phyloP scores from a whole-genome alignment of 2,329 filamentous ascomycete species.

The Trichoderma breve region DNA sequence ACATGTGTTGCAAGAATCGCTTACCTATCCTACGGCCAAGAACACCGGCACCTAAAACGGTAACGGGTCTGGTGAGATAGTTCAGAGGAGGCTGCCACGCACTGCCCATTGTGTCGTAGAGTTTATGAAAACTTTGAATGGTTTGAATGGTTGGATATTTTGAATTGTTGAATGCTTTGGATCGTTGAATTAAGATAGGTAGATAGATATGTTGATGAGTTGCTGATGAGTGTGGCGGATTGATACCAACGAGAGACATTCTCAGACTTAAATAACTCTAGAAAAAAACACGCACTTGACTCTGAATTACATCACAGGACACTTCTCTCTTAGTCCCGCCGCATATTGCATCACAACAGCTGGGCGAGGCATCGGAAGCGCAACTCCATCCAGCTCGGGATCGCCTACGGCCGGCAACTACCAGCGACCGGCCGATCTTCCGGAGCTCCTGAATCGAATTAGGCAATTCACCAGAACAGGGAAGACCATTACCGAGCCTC shows the following conservation, averaged over 20 bases:
- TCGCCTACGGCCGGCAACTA: not conserved
- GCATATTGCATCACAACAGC: not conserved
- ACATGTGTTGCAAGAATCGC: not conserved
- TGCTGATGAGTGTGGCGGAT: not conserved
- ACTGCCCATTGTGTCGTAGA: not conserved
- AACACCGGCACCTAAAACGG: slow-evolving; percentile 42
- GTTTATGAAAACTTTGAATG: not conserved
- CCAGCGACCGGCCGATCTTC: not conserved
- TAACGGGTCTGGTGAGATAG: slow-evolving; percentile 25
- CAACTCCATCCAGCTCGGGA: not conserved
- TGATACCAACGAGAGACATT: not conserved
- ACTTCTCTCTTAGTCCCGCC: not conserved
- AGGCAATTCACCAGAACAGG: not conserved
- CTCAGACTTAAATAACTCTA: not conserved
- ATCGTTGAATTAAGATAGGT: not conserved
- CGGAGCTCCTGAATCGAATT: not conserved
- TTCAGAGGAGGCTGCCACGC: not conserved
- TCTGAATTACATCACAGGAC: not conserved
- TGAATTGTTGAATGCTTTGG: not conserved
- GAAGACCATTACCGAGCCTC: not conserved
- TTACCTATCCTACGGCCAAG: slow-evolving; percentile 37
- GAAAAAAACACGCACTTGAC: not conserved
- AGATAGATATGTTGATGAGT: not conserved
- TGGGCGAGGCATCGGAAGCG: not conserved
- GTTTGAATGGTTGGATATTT: not conserved